Percentiles rank a stretch among this genome's conserved stretches.
phyloP scores from a whole-genome alignment of 2,329 filamentous ascomycete genomes.

The Microdochium paspali region DNA sequence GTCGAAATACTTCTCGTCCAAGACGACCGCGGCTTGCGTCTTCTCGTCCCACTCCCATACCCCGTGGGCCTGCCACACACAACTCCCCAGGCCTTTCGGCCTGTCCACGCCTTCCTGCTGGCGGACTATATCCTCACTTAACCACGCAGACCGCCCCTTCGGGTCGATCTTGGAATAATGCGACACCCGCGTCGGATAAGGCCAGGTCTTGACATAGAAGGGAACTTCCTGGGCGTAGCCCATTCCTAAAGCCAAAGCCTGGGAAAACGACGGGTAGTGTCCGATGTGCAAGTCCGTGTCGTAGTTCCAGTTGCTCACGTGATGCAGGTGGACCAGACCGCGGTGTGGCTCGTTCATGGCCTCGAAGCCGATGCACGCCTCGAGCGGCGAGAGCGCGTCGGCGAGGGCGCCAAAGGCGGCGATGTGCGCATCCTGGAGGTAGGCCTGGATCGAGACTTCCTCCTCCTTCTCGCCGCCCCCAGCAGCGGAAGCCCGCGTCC shows the following conservation, averaged over 20 bases:
- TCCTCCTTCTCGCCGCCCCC: conserved; percentile 1
- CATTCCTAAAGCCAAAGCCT: conserved; percentile 29
- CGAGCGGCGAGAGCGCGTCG: conserved; percentile 19
- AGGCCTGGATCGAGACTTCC: conserved; percentile 14
- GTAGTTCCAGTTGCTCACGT: conserved; percentile 29
- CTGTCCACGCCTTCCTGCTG: conserved; percentile 7
- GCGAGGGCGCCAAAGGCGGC: conserved; percentile 25
- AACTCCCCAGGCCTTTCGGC: conserved; percentile 19
- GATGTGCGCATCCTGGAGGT: conserved; percentile 21
- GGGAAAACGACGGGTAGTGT: conserved; percentile 25
- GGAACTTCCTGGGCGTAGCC: conserved; percentile 25
- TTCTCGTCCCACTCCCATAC: conserved; percentile 25
- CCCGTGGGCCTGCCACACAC: conserved; percentile 28
- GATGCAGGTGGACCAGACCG: conserved; percentile 27
- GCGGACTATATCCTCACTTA: conserved; percentile 5
- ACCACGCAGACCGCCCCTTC: conserved; percentile 24
- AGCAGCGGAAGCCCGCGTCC: conserved; percentile 1
- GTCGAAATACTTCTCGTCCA: conserved; percentile 24
- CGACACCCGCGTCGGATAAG: conserved; percentile 26
- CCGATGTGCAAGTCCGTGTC: conserved; percentile 32
- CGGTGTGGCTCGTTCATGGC: conserved; percentile 32
- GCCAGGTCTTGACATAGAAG: conserved; percentile 31
- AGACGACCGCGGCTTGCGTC: conserved; percentile 15
- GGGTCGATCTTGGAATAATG: conserved; percentile 24
- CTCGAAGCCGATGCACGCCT: conserved; percentile 28